Evolutionary conservation across 371 early-diverging fungal species (phyloP).

Genomic region (Saksenaea oblongispora): DNA sequence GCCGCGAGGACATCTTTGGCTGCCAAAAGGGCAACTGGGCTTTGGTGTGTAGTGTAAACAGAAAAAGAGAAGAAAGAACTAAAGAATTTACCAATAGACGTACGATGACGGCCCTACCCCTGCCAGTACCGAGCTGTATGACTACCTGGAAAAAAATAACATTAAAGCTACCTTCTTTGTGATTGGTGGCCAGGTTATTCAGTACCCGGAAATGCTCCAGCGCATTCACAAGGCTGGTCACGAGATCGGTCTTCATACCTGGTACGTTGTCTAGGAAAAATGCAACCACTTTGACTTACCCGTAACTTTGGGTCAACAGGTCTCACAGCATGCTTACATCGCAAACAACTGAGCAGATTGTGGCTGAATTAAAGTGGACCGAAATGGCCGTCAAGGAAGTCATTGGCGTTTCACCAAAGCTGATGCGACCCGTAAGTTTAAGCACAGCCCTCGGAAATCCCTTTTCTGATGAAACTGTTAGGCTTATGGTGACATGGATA

Average conservation of each 20-base stretch:
- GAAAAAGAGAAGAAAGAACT: neutral
- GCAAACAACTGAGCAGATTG: slow-evolving; percentile 54
- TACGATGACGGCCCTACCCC: slow-evolving; percentile 43
- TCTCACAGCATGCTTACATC: slow-evolving; percentile 54
- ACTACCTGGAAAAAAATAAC: slow-evolving; percentile 34
- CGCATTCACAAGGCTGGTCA: slow-evolving; percentile 47
- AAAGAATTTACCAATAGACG: neutral
- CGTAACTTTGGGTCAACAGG: slow-evolving; percentile 3
- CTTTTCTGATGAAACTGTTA: slow-evolving; percentile 11
- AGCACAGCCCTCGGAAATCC: neutral
- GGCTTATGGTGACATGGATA: slow-evolving; percentile 60
- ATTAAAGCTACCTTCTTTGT: slow-evolving; percentile 58
- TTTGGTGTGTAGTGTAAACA: slow-evolving; percentile 26
- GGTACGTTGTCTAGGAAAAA: slow-evolving; percentile 27
- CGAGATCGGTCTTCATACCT: slow-evolving; percentile 60
- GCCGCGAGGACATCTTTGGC: slow-evolving; percentile 45
- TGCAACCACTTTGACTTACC: neutral
- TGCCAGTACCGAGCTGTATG: slow-evolving; percentile 36
- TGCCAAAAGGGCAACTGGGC: slow-evolving; percentile 59
- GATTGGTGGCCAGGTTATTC: slow-evolving; percentile 52
- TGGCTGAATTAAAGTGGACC: slow-evolving; percentile 66
- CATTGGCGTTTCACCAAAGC: slow-evolving; percentile 40
- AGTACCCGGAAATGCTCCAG: slow-evolving; percentile 44
- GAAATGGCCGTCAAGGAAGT: slow-evolving; percentile 57
- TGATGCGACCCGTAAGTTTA: slow-evolving; percentile 26